Conservation (phyloP, 2,329 filamentous ascomycete genomes). For the Epichloe brachyelytri region DNA sequence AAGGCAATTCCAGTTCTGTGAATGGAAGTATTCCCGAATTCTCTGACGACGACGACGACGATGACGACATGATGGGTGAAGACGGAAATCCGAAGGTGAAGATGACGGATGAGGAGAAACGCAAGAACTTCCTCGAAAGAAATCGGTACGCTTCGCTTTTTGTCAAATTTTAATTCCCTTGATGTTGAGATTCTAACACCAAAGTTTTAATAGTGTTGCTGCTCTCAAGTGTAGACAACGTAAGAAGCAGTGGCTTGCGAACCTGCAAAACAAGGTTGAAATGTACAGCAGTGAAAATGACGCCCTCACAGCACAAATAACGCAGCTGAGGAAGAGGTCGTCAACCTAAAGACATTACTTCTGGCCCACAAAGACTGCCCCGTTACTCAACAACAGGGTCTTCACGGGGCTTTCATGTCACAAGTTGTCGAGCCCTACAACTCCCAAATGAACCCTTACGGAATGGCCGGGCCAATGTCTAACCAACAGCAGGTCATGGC, state of each 20-base stretch:
- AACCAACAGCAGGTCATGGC: constrained; percentile 41
- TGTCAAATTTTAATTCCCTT: background rate
- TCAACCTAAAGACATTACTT: constrained; percentile 84
- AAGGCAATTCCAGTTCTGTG: constrained; percentile 23
- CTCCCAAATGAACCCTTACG: constrained; percentile 45
- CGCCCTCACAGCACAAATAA: constrained; percentile 68
- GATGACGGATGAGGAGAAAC: constrained; percentile 98
- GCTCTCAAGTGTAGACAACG: constrained; percentile 93
- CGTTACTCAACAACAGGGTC: constrained; percentile 68
- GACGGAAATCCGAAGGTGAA: constrained; percentile 52
- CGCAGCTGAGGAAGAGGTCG: constrained; percentile 82
- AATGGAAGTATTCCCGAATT: constrained; percentile 31
- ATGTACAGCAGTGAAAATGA: constrained; percentile 89
- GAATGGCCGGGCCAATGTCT: constrained; percentile 39
- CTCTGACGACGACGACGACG: constrained; percentile 38
- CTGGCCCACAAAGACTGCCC: constrained; percentile 95
- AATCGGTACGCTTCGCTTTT: constrained; percentile 58
- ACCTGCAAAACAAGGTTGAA: constrained; percentile 89
- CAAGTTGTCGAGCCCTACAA: constrained; percentile 42
- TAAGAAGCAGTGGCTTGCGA: constrained; percentile 98
- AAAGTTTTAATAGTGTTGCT: constrained; percentile 53
- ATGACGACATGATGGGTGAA: constrained; percentile 35
- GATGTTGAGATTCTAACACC: constrained; percentile 2
- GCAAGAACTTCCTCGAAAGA: constrained; percentile 92
- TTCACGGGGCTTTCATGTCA: constrained; percentile 45